Base-by-base conservation (phyloP, 768 basidiomycete genomes). In the Calocybe gangraenosa region DNA sequence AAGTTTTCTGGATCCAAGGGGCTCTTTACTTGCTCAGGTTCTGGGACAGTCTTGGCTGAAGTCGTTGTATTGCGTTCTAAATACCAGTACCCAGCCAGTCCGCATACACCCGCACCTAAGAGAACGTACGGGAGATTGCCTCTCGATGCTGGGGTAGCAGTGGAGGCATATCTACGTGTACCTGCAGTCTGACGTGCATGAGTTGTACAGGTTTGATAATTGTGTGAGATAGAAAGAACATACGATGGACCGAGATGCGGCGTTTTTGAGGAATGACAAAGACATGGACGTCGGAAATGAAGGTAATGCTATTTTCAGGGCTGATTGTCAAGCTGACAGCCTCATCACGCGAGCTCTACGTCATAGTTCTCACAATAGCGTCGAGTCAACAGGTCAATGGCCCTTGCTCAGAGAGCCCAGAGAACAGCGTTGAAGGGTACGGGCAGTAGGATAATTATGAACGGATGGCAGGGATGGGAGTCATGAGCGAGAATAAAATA, bases 1-100 rank as follows among this genome's bases (percentile, higher is more conserved):
- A 84, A 91, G 52, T 83, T 79, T 47, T 87, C 67, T 7, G 87
- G 78, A 60, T 88, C 84, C 19, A 92, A 75, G 10, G 84, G 79
- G 53, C 82, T 85, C 60, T 79, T 82, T 59, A 79, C 69, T 50
- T 76, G 77, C 25, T 28, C 11, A 6, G 5, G 5, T 28, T 11
- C 25, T 28, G 11, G 6, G 11, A 28, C 25, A 6, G 5, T 11
- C 59, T 64, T 67, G 54, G 38, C 55, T 4, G 47, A 56, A 7
- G 36, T 33, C 28, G 49, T 57, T 47, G 49, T 52, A 44, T 30
- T 42, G 44, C 59, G 59, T 18, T 74, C 68, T 47, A 81, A 65
- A 64, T 84, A 87, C 38, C 76, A 57, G 53, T 77, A 80, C 23
- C 56, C 65, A 7, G 59, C 77, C 9, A 70, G 59, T 21, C 68